Evolutionary conservation across 495 filamentous ascomycete species (phyloP), one percentile per base, ranked within the genome.

Genomic region (Xeromyces bisporus): DNA sequence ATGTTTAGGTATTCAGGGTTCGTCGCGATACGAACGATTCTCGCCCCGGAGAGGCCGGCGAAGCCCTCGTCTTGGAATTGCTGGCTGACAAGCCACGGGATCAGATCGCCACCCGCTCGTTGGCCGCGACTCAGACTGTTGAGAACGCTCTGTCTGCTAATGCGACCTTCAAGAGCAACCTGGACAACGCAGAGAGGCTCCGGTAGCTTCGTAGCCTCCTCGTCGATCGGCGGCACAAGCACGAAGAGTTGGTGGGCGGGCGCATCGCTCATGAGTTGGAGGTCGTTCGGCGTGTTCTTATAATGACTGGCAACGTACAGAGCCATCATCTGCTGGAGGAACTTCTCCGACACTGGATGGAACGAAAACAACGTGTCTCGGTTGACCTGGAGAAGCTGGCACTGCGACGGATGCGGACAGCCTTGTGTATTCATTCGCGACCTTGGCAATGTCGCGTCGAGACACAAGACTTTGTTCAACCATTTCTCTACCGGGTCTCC

Each of bases 31-130:
- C 91, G 77, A 16, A 99, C 84, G 25, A 99, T 60, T 18, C 91
- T 72, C 20, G 87, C 91, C 23, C 91, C 91, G 5, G 84, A 93
- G 10, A 96, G 68, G 34, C 79, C 76, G 15, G 89, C 89, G 42
- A 99, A 99, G 33, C 92, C 81, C 40, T 92, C 83, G 43, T 99
- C 91, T 48, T 96, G 91, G 60, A 93, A 99, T 53, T 99, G 91
- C 50, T 96, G 89, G 49, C 80, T 87, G 32, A 99, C 80, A 25
- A 96, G 69, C 91, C 91, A 99, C 1, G 91, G 91, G 31, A 99
- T 99, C 27, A 99, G 61, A 50, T 99, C 91, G 36, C 91, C 91
- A 13, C 85, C 80, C 6, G 87, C 81, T 31, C 92, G 67, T 47
- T 85, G 79, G 15, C 91, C 91, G 42, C 91, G 71, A 46, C 77